Conservation (phyloP, 768 basidiomycete species). For the Macrolepiota albuminosa region DNA sequence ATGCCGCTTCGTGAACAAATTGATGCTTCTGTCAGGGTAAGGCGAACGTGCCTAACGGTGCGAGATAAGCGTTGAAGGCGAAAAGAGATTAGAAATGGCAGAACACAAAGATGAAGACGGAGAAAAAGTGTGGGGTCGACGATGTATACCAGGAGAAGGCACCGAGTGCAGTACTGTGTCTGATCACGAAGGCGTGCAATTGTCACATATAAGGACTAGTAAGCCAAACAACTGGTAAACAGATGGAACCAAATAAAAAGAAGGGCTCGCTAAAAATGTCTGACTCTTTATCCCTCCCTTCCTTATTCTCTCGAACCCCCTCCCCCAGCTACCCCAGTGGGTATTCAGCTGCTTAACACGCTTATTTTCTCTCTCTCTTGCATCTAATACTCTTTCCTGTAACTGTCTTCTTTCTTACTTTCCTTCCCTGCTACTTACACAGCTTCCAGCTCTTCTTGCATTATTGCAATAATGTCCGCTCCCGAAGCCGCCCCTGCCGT, state of each 20-base stretch:
- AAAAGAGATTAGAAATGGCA: background rate
- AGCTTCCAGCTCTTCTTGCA: conserved; percentile 48
- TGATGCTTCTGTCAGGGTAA: conserved; percentile 25
- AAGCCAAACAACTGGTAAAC: conserved; percentile 41
- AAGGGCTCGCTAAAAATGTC: conserved; percentile 31
- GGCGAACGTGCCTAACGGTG: conserved; percentile 1
- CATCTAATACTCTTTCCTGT: conserved; percentile 49
- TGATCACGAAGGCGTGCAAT: conserved; percentile 20
- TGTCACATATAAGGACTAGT: conserved; percentile 29
- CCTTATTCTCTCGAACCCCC: conserved; percentile 43
- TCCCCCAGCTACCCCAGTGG: conserved; percentile 25
- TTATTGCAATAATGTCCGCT: conserved; percentile 79
- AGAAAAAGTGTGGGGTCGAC: background rate
- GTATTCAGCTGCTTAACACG: conserved; percentile 32
- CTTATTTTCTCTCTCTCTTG: conserved; percentile 55
- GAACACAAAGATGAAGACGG: background rate
- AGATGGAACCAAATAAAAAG: conserved; percentile 41
- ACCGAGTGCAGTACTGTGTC: background rate
- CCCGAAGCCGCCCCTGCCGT: conserved; percentile 48
- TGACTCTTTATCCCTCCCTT: conserved; percentile 50
- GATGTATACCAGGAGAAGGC: background rate
- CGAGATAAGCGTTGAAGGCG: background rate
- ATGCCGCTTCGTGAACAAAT: conserved; percentile 21
- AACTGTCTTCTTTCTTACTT: conserved; percentile 15
- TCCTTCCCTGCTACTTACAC: conserved; percentile 7